Base-by-base conservation (phyloP, 768 basidiomycete species). In the Tylopilus sp. region DNA sequence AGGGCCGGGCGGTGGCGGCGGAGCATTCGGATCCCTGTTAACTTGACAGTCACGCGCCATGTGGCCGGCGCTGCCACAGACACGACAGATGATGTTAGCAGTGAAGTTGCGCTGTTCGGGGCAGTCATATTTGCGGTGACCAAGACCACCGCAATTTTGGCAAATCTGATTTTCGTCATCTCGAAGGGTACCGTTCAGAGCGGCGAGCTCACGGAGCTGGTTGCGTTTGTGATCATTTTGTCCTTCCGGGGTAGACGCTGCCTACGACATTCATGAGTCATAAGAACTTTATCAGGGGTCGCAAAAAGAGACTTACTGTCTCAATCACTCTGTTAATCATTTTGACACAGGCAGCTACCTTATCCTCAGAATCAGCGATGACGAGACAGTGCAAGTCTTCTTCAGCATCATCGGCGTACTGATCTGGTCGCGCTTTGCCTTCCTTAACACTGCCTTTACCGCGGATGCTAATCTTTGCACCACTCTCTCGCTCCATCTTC, bases 131-230 rank as follows among this genome's bases (percentile, higher is more conserved):
- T 98, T 95, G 72, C 95, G 88, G 67, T 98, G 95, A 52, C 94
- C 94, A 57, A 93, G 81, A 47, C 86, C 86, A 65, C 90, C 92
- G 69, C 91, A 95, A 66, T 95, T 95, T 75, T 98, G 95, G 74
- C 97, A 99, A 55, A 98, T 85, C 72, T 99, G 97, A 66, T 98
- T 98, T 75, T 99, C 97, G 69, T 99, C 97, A 65, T 99, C 97
- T 61, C 97, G 94, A 50, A 99, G 85, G 40, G 97, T 99, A 73
- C 97, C 97, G 66, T 99, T 99, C 50, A 99, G 75, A 18, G 94
- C 94, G 17, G 97, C 97, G 41, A 99, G 81, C 69, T 99, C 97
- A 61, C 97, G 91, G 40, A 99, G 84, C 72, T 99, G 97, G 65
- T 95, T 98, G 47, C 95, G 89, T 71, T 99, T 99, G 76, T 99